Conservation (phyloP, 208 protist species). For the Acanthamoeba culbertsoni region DNA sequence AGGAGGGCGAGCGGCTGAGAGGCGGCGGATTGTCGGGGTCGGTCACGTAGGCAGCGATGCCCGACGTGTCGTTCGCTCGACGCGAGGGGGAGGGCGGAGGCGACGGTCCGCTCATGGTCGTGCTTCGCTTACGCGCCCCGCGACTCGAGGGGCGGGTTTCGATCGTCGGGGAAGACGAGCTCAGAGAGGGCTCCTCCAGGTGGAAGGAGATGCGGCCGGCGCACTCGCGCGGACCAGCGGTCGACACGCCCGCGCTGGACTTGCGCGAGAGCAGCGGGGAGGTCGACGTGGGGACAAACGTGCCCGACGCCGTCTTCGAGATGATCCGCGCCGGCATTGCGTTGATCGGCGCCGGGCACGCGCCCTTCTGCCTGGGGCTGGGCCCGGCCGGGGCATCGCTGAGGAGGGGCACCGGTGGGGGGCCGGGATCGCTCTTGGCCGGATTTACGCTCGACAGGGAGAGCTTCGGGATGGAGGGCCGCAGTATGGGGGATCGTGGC, state of each 20-base stretch:
- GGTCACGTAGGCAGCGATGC: background rate
- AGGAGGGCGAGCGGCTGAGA: slow-evolving; percentile 19
- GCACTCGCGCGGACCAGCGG: too few species aligned
- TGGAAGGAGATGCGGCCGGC: slow-evolving; percentile 30
- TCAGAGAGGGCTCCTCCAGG: background rate
- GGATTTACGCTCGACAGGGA: background rate
- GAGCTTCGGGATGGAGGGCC: background rate
- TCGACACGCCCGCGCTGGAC: too few species aligned
- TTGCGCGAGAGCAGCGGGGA: background rate
- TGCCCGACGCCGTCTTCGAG: background rate
- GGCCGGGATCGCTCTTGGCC: background rate
- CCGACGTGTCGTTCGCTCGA: background rate
- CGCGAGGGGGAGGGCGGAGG: background rate
- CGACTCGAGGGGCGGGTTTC: background rate
- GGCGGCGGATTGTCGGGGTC: background rate
- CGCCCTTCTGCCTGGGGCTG: background rate
- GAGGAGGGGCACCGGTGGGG: background rate
- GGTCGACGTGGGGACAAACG: background rate
- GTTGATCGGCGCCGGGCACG: background rate
- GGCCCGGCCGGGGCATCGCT: background rate
- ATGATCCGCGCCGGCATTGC: background rate
- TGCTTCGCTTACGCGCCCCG: background rate
- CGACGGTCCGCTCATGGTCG: background rate
- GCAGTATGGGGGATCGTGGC: background rate
- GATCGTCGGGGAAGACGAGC: background rate